Evolutionary conservation across 306 rosid species (phyloP).

Genomic region (Corylus americana): DNA sequence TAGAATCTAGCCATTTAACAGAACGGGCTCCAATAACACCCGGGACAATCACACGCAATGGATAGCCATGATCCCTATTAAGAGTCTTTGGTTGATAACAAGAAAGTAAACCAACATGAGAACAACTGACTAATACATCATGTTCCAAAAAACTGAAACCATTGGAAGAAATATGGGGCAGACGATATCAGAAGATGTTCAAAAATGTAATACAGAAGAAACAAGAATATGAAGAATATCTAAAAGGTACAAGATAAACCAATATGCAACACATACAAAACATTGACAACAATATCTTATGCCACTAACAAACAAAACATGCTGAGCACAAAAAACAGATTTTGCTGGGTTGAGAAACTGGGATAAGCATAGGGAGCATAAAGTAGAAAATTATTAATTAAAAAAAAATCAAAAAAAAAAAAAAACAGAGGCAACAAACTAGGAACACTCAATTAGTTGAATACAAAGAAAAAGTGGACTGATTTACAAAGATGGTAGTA

Average conservation of each 20-base stretch:
- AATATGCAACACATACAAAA: background rate
- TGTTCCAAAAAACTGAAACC: background rate
- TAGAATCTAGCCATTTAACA: conserved; percentile 90
- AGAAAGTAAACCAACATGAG: conserved; percentile 23
- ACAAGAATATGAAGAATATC: background rate
- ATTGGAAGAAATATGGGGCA: background rate
- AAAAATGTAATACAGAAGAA: background rate
- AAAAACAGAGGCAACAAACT: background rate
- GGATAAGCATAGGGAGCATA: background rate
- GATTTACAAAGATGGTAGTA: background rate
- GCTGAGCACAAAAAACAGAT: background rate
- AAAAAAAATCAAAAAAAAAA: background rate
- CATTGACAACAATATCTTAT: background rate
- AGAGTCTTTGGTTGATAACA: conserved; percentile 52
- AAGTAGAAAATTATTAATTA: background rate
- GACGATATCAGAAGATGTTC: background rate
- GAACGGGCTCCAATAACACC: conserved; percentile 99
- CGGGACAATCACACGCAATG: conserved; percentile 84
- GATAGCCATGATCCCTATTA: conserved; percentile 95
- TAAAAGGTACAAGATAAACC: background rate
- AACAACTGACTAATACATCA: conserved; percentile 7
- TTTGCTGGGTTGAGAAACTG: background rate
- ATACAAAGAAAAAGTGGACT: background rate
- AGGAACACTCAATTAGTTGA: background rate
- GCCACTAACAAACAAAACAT: background rate